phyloP scores from a whole-genome alignment of 257 asterid genomes.

The Rauvolfia tetraphylla region DNA sequence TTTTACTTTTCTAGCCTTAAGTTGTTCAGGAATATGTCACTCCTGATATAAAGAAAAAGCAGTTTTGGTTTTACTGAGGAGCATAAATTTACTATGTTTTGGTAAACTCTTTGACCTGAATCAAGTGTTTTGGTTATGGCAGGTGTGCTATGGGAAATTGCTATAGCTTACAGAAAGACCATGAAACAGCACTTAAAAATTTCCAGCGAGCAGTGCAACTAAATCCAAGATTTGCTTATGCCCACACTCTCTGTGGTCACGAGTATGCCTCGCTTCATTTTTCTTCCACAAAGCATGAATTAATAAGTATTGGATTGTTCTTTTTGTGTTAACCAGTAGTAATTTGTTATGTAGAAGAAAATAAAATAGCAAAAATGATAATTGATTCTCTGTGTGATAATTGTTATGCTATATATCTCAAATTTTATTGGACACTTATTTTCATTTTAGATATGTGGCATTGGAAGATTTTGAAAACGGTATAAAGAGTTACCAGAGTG shows the following conservation, averaged over 20 bases:
- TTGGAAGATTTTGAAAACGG: conserved; percentile 93
- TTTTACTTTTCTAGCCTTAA: neutral
- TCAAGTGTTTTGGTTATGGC: conserved; percentile 20
- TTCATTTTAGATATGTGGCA: conserved; percentile 63
- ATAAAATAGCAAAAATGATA: no score
- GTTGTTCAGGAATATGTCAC: neutral
- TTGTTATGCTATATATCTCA: conserved; percentile 11
- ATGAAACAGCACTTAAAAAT: conserved; percentile 84
- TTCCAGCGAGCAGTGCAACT: conserved; percentile 96
- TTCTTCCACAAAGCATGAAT: conserved; percentile 6
- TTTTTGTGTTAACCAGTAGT: neutral
- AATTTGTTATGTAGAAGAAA: no score
- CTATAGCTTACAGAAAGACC: conserved; percentile 93
- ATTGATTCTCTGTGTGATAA: neutral
- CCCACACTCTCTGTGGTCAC: conserved; percentile 90
- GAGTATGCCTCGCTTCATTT: conserved; percentile 54
- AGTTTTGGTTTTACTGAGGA: neutral
- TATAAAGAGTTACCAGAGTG: conserved; percentile 75
- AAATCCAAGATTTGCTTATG: conserved; percentile 82
- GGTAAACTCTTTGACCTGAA: neutral
- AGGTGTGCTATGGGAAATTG: conserved; percentile 98
- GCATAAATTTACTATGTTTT: neutral
- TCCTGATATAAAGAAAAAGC: neutral
- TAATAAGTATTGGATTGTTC: neutral
- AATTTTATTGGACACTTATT: conserved; percentile 14